Evolutionary conservation across 2,329 filamentous ascomycete genomes (phyloP).

Genomic region (Tolypocladium capitatum): DNA sequence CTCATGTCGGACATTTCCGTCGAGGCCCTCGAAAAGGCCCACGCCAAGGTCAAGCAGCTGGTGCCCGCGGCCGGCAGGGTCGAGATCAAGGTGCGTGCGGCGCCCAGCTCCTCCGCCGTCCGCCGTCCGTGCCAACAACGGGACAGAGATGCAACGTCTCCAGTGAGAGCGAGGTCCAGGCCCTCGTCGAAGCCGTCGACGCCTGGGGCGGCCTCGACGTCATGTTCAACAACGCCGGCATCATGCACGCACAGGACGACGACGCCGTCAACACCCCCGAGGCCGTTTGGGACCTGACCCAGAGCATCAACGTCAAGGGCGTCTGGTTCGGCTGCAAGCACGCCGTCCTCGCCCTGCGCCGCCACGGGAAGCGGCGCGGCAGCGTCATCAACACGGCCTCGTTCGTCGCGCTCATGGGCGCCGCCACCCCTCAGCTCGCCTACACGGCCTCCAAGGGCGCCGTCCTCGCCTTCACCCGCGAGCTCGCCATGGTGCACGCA

Average conservation of each 20-base stretch:
- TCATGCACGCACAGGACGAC: conserved; percentile 79
- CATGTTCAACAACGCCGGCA: conserved; percentile 96
- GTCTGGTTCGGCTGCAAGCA: conserved; percentile 97
- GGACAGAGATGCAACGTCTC: conserved; percentile 56
- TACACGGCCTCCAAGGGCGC: conserved; percentile 94
- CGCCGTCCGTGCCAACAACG: neutral
- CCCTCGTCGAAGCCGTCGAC: conserved; percentile 62
- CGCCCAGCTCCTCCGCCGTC: neutral
- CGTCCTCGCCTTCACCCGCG: conserved; percentile 77
- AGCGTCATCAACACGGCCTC: conserved; percentile 89
- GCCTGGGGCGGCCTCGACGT: conserved; percentile 78
- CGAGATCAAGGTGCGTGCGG: conserved; percentile 42
- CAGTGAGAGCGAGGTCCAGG: conserved; percentile 67
- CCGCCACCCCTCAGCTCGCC: conserved; percentile 77
- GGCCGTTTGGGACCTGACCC: conserved; percentile 86
- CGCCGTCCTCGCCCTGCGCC: conserved; percentile 68
- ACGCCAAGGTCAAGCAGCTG: conserved; percentile 61
- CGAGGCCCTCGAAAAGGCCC: conserved; percentile 62
- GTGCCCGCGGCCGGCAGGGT: conserved; percentile 48
- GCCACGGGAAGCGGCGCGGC: conserved; percentile 63
- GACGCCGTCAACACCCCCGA: conserved; percentile 76
- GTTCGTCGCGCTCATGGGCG: conserved; percentile 75
- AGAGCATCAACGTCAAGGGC: conserved; percentile 92
- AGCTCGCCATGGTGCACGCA: conserved; percentile 84
- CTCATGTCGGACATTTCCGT: conserved; percentile 77